Conservation (phyloP, 2,329 filamentous ascomycete species). For the Triangularia setosa region DNA sequence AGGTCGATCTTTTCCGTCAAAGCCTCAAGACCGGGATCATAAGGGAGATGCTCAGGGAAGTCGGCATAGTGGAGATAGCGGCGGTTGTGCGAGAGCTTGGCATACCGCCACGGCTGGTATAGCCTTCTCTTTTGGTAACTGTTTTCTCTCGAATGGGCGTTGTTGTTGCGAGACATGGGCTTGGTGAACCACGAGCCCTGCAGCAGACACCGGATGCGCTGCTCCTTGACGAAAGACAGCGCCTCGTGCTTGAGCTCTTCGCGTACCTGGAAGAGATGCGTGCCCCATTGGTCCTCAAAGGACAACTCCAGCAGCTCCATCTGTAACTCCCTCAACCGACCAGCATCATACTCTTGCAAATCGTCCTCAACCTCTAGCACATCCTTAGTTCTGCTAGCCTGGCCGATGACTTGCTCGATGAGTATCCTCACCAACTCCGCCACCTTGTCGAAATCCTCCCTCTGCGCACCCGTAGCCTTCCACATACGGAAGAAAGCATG, state of each 20-base stretch:
- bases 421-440: constrained; percentile 87
- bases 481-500: constrained; percentile 88
- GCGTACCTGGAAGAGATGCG: constrained; percentile 83
- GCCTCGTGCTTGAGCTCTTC: constrained; percentile 89
- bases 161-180: constrained; percentile 33
- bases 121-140: constrained; percentile 37
- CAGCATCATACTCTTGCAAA: constrained; percentile 76
- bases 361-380: constrained; percentile 87
- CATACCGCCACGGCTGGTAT: constrained; percentile 69
- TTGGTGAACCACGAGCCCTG: constrained; percentile 82
- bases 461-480: constrained; percentile 81
- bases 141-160: constrained; percentile 42
- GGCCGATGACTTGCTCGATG: constrained; percentile 82
- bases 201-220: constrained; percentile 84
- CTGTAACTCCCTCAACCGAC: constrained; percentile 75
- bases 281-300: constrained; percentile 93
- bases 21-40: constrained; percentile 67
- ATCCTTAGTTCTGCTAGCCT: constrained; percentile 75
- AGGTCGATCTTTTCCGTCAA: constrained; percentile 83
- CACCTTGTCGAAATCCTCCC: constrained; percentile 90
- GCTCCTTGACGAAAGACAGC: constrained; percentile 94
- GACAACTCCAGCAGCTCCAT: constrained; percentile 89
- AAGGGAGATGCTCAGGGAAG: constrained; percentile 62
- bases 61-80: constrained; percentile 87
- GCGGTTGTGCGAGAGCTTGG: constrained; percentile 84